Conservation (phyloP, 164 flowering plant species). For the Pachysandra terminalis region DNA sequence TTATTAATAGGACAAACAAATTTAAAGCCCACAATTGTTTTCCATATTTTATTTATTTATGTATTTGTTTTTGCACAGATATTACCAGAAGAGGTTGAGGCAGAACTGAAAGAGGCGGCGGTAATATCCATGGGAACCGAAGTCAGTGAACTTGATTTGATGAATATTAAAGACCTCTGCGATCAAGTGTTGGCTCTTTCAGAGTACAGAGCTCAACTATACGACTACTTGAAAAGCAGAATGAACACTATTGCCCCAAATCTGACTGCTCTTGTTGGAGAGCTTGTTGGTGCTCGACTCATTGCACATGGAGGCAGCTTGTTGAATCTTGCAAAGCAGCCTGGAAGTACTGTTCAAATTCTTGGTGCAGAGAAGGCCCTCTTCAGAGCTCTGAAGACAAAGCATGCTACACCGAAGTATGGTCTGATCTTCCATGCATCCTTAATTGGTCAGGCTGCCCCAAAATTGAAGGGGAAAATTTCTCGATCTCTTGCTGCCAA, state of each 20-base stretch:
- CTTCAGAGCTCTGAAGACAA: conserved; percentile 91
- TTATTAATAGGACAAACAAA: too few species aligned
- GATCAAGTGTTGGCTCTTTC: too few species aligned
- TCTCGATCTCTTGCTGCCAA: conserved; percentile 93
- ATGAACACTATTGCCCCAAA: conserved; percentile 94
- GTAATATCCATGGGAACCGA: too few species aligned
- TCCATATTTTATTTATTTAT: too few species aligned
- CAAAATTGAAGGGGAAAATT: conserved; percentile 83
- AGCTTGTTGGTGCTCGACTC: conserved; percentile 93
- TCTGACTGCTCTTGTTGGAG: conserved; percentile 87
- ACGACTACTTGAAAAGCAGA: conserved; percentile 76
- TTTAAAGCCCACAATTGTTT: too few species aligned
- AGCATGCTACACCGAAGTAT: conserved; percentile 92
- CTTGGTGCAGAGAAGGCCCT: conserved; percentile 98
- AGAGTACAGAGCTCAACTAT: too few species aligned
- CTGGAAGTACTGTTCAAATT: conserved; percentile 91
- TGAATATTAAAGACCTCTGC: too few species aligned
- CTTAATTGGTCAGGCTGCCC: conserved; percentile 89
- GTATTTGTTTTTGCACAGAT: too few species aligned
- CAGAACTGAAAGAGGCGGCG: too few species aligned
- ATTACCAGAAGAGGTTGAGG: too few species aligned
- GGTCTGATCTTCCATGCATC: conserved; percentile 97
- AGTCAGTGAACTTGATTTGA: too few species aligned
- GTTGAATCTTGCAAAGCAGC: conserved; percentile 90
- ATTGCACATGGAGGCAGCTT: conserved; percentile 96